Base-by-base conservation (phyloP, 306 rosid genomes). In the Glycine latifolia region DNA sequence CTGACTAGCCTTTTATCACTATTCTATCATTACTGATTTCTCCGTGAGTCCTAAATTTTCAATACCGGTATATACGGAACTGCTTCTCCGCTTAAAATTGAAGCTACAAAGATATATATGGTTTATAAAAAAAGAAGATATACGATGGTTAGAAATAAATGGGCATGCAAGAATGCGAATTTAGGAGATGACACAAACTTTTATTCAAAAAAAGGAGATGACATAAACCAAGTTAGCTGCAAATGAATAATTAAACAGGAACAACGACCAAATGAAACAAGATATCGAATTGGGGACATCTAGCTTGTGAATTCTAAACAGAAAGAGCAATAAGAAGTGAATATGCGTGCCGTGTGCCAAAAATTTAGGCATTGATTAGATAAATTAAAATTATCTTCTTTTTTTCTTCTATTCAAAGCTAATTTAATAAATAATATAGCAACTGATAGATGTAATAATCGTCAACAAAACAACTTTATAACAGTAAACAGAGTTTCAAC, bases 381-480 rank as follows among this genome's bases (percentile, higher is more conserved):
- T 26, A 26, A 26, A 26, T 2, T 26, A 26, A 26, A 26, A 26
- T 2, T 26, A 26, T 1, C 31, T 1, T 26, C 2, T 26, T 26
- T 1, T 26, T 26, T 37, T 26, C 1, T 26, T 2, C 31, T 26
- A 26, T 26, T 26, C 0, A 26, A 26, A 26, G 31, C 31, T 26
- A 26, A 26, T 26, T 26, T 26, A 20, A 20, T 20, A 20, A 20
- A 20, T 20, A 20, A 20, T 20, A 20, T 20, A 20, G 26, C 26
- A 20, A 20, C 26, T 20, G 26, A 37, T 37, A 37, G 39, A 37
- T 46, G 31, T n/a, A 59, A 73, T 46, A 58, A 20, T 55, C 35
- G 41, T 77, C 79, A 73, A 77, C 84, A 81, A 77, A 84, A 81
- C 86, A 62, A 20, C 26, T 20, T 77, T 4, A 73, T 77, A 20